Percentiles rank a stretch among this genome's conserved stretches.
phyloP scores from a whole-genome alignment of 2,329 filamentous ascomycete species.

The Graphilbum sp. region DNA sequence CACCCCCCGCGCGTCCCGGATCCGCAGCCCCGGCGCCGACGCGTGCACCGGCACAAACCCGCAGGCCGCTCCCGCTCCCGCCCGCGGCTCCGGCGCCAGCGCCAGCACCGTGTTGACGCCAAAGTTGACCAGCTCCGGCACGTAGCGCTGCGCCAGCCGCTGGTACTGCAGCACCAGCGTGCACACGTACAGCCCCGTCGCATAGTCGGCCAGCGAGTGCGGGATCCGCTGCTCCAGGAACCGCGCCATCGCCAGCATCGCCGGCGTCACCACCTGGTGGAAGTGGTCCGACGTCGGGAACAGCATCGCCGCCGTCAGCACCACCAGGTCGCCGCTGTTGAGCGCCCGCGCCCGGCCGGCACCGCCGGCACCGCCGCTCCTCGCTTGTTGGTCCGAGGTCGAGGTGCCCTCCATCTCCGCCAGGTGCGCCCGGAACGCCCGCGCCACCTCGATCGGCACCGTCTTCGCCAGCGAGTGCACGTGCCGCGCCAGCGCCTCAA shows the following conservation, averaged over 20 bases:
- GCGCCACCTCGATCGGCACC: slow-evolving; percentile 62
- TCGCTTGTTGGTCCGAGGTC: background rate
- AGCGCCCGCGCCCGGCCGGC: slow-evolving; percentile 30
- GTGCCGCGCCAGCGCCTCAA: slow-evolving; percentile 69
- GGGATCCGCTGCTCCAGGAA: slow-evolving; percentile 69
- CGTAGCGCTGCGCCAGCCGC: slow-evolving; percentile 64
- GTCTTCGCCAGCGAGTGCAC: slow-evolving; percentile 83
- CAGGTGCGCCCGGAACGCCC: slow-evolving; percentile 62
- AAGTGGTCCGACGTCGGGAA: slow-evolving; percentile 97
- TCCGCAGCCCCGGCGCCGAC: slow-evolving; percentile 22
- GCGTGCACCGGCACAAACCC: slow-evolving; percentile 4
- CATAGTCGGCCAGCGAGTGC: slow-evolving; percentile 46
- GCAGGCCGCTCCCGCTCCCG: slow-evolving; percentile 10
- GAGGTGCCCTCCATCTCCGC: slow-evolving; percentile 25
- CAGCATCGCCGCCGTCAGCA: slow-evolving; percentile 72
- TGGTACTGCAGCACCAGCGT: slow-evolving; percentile 74
- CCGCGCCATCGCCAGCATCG: slow-evolving; percentile 67
- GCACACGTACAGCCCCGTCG: slow-evolving; percentile 61
- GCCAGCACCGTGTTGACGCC: slow-evolving; percentile 55
- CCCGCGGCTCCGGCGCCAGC: slow-evolving; percentile 34
- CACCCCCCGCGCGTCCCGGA: slow-evolving; percentile 35
- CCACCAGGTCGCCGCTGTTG: slow-evolving; percentile 54
- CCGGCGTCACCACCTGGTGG: slow-evolving; percentile 84
- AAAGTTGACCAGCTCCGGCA: slow-evolving; percentile 80
- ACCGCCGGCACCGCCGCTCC: slow-evolving; percentile 5